Evolutionary conservation across 768 basidiomycete genomes (phyloP), one percentile per base, ranked within the genome.

Genomic region (Tubosaeta sp.): DNA sequence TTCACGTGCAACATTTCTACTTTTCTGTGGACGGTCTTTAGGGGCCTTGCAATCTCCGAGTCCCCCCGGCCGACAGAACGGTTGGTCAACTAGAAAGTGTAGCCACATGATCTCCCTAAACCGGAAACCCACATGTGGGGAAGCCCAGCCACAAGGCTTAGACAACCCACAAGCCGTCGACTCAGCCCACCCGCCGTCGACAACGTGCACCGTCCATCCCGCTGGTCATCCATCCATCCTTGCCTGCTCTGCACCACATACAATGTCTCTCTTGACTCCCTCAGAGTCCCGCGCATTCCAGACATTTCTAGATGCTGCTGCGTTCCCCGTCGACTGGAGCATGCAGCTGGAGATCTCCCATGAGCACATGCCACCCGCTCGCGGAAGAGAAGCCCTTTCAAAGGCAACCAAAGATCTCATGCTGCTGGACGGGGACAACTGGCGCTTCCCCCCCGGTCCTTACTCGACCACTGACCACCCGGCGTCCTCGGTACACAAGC

Each of bases 391-490:
- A 48, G 82, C 83, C 2, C 76, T 92, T 48, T 71, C 84, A 47
- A 86, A 85, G 68, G 88, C 88, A 0, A 91, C 89, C 0, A 89
- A 87, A 67, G 87, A 90, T 66, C 79, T 92, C 39, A 89, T 92
- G 83, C 75, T 86, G 4, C 74, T 90, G 24, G 86, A 86, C 52
- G 58, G 54, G 12, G 73, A 67, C 13, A 68, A 62, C 7, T 82
- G 71, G 74, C 62, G 60, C 24, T 59, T 62, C 44, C 63, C 62
- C 3, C 55, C 66, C 6, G 53, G 46, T n/a, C 35, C 58, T 8
- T 63, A 49, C 24, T 27, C 64, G 2, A 24, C 52, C 6, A 25
- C 30, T 1, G 59, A 56, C 12, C 31, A 44, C 34, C 41, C 59
- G 29, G 57, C 36, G 2, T 32, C 52, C 1, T 43, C 60, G 40